Percentiles rank a stretch among this genome's conserved stretches.
Evolutionary conservation across 2,329 filamentous ascomycete genomes (phyloP).

Genomic region (Rasamsonia emersonii): DNA sequence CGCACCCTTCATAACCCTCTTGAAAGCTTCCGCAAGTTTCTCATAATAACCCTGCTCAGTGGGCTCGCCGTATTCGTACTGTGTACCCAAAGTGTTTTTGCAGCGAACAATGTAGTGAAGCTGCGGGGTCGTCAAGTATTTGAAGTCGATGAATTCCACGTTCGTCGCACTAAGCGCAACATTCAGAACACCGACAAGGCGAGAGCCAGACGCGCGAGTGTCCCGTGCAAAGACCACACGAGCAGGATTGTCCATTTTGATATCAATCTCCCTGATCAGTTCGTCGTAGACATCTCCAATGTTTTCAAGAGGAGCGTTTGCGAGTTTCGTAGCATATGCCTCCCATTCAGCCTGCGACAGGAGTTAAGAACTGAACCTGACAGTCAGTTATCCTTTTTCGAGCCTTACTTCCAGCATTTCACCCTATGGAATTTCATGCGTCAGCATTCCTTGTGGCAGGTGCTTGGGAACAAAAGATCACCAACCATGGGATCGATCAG

Average conservation of each 20-base stretch:
- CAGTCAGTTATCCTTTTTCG: neutral
- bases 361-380: slow-evolving; percentile 14
- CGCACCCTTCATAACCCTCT: slow-evolving; percentile 67
- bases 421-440: slow-evolving; percentile 43
- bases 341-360: slow-evolving; percentile 68
- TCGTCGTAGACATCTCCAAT: slow-evolving; percentile 68
- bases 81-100: slow-evolving; percentile 83
- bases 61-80: slow-evolving; percentile 77
- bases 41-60: slow-evolving; percentile 92
- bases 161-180: slow-evolving; percentile 70
- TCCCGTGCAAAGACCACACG: slow-evolving; percentile 86
- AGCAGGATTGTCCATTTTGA: slow-evolving; percentile 61
- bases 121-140: slow-evolving; percentile 92
- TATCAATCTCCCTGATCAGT: slow-evolving; percentile 65
- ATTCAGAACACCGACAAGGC: slow-evolving; percentile 67
- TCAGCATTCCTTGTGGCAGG: slow-evolving; percentile 8
- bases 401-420: slow-evolving; percentile 81
- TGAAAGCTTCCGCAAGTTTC: slow-evolving; percentile 80
- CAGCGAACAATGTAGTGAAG: slow-evolving; percentile 94
- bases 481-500: slow-evolving; percentile 82
- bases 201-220: slow-evolving; percentile 83
- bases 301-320: slow-evolving; percentile 71
- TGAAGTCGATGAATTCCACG: slow-evolving; percentile 72
- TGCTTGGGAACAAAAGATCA: slow-evolving; percentile 5
- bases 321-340: slow-evolving; percentile 73